Percentiles rank a stretch among this genome's conserved stretches.
Evolutionary conservation across 2,329 filamentous ascomycete species (phyloP).

Genomic region (Akanthomyces dipterigenus): DNA sequence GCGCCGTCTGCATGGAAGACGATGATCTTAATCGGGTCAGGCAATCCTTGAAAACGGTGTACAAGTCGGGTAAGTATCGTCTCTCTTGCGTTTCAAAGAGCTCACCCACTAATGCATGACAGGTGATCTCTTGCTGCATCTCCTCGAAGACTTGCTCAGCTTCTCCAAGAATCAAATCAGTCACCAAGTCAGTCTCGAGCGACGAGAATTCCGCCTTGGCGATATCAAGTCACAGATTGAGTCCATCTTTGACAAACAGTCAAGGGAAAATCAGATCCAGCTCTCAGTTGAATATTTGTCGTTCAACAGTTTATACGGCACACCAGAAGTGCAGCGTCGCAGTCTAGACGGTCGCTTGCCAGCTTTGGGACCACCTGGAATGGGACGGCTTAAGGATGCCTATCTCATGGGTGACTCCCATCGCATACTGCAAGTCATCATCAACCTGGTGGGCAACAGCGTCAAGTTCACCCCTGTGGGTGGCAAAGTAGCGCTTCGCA

Average conservation of each 20-base stretch:
- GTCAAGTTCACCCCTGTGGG: conserved; percentile 80
- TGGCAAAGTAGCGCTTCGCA: conserved; percentile 68
- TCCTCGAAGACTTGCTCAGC: conserved; percentile 82
- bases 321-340: conserved; percentile 1
- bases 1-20: conserved; percentile 87
- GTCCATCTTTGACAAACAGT: conserved; percentile 87
- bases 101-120: background rate
- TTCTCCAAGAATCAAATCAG: conserved; percentile 96
- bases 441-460: conserved; percentile 87
- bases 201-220: conserved; percentile 75
- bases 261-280: conserved; percentile 68
- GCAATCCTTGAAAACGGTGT: conserved; percentile 78
- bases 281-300: conserved; percentile 59
- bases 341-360: background rate
- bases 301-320: background rate
- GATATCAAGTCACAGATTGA: conserved; percentile 77
- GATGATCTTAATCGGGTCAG: conserved; percentile 72
- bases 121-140: conserved; percentile 71
- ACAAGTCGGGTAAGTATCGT: conserved; percentile 58
- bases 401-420: conserved; percentile 87
- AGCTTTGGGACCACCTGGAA: conserved; percentile 16
- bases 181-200: conserved; percentile 72
- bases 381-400: conserved; percentile 73
- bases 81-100: background rate
- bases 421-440: conserved; percentile 81